Evolutionary conservation across 164 flowering plant species (phyloP), one percentile per base, ranked within the genome.

Genomic region (Pachysandra terminalis): DNA sequence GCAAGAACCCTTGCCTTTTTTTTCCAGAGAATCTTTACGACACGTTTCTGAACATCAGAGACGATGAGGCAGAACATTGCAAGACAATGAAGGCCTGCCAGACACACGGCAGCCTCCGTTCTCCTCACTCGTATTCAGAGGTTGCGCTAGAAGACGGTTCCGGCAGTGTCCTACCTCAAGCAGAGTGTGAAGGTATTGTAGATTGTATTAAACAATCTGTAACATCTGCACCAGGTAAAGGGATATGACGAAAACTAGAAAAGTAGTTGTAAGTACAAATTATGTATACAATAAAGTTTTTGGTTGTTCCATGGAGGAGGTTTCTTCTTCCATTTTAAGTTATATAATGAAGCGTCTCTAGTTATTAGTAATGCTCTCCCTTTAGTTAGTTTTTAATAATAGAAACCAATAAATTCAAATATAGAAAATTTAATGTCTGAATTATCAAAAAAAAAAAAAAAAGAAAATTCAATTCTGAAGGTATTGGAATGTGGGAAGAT

Each of bases 71-170:
- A 26, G 99, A 95, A 72, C 97, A 95, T 76, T 92, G 97, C 72
- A 92, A 95, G 94, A 92, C 97, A 9, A 95, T 92, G 99, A 92
- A 76, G 78, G 94, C 94, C 28, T 95, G 97, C 62, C 97, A 95
- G 72, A 89, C 84, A 58, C 94, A 75, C 73, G 99, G 97, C 19
- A 89, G 71, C 67, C 93, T 95, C 21, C 86, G 84, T 2, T 95
- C 97, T 25, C 97, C 99, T 67, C 99, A 95, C 76, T 84, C 97
- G 0, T 66, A 62, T 63, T 13, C 60, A 12, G 86, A 78, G 56
- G 80, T 71, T 61, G 72, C 67, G 19, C 19, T 17, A 19, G 87
- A 80, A n/a, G 87, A 85, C 19, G 92, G 83, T 16, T 8, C 78
- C 0, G 83, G 56, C 4, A 82, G 88, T 37, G 56, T 71, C 5